Conservation (phyloP, 345 rosid species). For the Carallia pectinifolia region DNA sequence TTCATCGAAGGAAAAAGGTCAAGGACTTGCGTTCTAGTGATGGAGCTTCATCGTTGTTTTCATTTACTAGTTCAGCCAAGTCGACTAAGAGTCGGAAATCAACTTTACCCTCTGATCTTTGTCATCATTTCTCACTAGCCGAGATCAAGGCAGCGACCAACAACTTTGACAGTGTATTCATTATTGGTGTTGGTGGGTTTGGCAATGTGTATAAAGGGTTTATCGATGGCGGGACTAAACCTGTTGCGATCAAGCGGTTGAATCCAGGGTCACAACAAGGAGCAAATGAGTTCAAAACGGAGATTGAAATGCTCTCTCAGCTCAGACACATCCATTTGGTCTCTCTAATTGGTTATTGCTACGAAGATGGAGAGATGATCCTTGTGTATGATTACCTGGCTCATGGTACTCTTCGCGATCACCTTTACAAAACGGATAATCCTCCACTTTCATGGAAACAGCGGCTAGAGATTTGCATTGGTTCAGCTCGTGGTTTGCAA, state of each 20-base stretch:
- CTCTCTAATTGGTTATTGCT: too few relatives aligned
- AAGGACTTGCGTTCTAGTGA: not conserved
- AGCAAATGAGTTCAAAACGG: slow-evolving; percentile 3
- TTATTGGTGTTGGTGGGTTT: slow-evolving; percentile 39
- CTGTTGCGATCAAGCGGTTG: slow-evolving; percentile 36
- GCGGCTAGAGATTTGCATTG: slow-evolving; percentile 36
- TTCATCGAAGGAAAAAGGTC: not conserved
- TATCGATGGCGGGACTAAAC: slow-evolving; percentile 10
- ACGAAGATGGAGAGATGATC: too few relatives aligned
- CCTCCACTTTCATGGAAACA: slow-evolving; percentile 32
- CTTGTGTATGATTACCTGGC: slow-evolving; percentile 26
- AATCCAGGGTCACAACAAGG: slow-evolving; percentile 38
- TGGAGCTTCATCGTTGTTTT: slow-evolving; percentile 13
- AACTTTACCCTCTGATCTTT: slow-evolving; percentile 21
- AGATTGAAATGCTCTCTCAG: too few relatives aligned
- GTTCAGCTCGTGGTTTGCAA: slow-evolving; percentile 34
- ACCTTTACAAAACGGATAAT: slow-evolving; percentile 19
- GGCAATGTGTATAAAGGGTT: slow-evolving; percentile 35
- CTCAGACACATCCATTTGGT: too few relatives aligned
- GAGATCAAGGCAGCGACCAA: slow-evolving; percentile 35
- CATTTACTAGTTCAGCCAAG: slow-evolving; percentile 6
- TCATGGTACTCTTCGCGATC: slow-evolving; percentile 22
- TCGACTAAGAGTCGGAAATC: slow-evolving; percentile 4
- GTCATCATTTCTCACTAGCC: slow-evolving; percentile 29
- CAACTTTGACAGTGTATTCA: slow-evolving; percentile 20